Evolutionary conservation across 1,139 yeast species (phyloP).

Genomic region (Taphrina communis): DNA sequence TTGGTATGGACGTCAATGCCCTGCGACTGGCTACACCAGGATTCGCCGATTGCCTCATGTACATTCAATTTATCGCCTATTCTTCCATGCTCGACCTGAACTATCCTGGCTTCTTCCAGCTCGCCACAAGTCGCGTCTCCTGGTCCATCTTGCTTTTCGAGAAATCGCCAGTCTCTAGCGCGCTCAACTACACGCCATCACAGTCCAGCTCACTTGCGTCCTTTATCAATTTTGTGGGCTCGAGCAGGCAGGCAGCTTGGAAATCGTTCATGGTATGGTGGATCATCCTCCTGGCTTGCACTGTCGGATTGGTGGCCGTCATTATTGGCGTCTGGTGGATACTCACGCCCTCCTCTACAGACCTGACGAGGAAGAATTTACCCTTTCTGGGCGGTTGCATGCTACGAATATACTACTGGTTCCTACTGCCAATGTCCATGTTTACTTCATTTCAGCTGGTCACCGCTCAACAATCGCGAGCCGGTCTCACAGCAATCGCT

Average conservation of each 20-base stretch:
- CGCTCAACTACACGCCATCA: slow-evolving; percentile 36
- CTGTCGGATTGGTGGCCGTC: slow-evolving; percentile 38
- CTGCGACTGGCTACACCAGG: slow-evolving; percentile 65
- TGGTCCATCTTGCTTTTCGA: slow-evolving; percentile 54
- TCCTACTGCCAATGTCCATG: slow-evolving; percentile 51
- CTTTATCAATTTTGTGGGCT: slow-evolving; percentile 47
- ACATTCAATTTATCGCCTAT: slow-evolving; percentile 66
- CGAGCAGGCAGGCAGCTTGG: slow-evolving; percentile 50
- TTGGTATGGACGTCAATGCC: slow-evolving; percentile 65
- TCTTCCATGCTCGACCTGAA: slow-evolving; percentile 62
- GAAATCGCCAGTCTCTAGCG: slow-evolving; percentile 44
- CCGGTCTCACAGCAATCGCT: slow-evolving; percentile 48
- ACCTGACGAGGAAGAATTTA: slow-evolving; percentile 24
- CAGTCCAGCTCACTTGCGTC: slow-evolving; percentile 48
- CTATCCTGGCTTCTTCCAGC: slow-evolving; percentile 72
- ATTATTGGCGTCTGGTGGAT: slow-evolving; percentile 34
- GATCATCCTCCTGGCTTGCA: slow-evolving; percentile 46
- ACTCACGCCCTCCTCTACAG: slow-evolving; percentile 29
- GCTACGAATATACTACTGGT: slow-evolving; percentile 42
- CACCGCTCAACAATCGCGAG: slow-evolving; percentile 47
- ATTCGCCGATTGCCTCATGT: slow-evolving; percentile 58
- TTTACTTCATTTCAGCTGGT: slow-evolving; percentile 51
- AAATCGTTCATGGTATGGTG: slow-evolving; percentile 52
- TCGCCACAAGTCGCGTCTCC: slow-evolving; percentile 56
- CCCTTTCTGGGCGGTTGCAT: slow-evolving; percentile 35